Conservation (phyloP, 1,139 yeast genomes). For the Taphrina communis region DNA sequence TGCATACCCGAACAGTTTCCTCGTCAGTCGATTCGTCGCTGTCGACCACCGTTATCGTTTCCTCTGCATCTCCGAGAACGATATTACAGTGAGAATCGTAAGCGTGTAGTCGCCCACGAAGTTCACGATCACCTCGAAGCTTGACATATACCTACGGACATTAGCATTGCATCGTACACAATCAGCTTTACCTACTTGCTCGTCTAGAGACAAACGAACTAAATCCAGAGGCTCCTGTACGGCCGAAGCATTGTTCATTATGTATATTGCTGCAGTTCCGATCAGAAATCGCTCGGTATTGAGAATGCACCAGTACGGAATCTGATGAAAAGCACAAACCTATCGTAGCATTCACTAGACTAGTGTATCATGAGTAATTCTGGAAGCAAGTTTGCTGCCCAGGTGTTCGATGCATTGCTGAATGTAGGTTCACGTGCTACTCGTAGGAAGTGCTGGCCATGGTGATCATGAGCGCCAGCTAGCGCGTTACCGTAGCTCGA, state of each 20-base stretch:
- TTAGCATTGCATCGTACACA: neutral
- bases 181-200: constrained; percentile 49
- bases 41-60: constrained; percentile 69
- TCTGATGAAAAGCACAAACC: no score
- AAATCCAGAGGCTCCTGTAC: constrained; percentile 76
- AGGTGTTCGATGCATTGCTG: no score
- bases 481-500: no score
- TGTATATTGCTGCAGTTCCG: no score
- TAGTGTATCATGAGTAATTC: no score
- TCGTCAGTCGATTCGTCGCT: constrained; percentile 52
- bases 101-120: constrained; percentile 81
- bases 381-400: no score
- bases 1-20: constrained; percentile 54
- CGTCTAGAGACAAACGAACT: constrained; percentile 85
- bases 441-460: no score
- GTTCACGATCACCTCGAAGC: constrained; percentile 93
- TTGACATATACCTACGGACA: constrained; percentile 71
- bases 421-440: neutral
- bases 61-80: constrained; percentile 91
- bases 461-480: no score
- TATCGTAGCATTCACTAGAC: no score
- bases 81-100: constrained; percentile 58
- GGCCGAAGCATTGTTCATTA: constrained; percentile 21
- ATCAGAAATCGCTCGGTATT: no score
- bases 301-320: no score